Evolutionary conservation across 2,329 filamentous ascomycete species (phyloP).

Genomic region (Amylocarpus encephaloides): DNA sequence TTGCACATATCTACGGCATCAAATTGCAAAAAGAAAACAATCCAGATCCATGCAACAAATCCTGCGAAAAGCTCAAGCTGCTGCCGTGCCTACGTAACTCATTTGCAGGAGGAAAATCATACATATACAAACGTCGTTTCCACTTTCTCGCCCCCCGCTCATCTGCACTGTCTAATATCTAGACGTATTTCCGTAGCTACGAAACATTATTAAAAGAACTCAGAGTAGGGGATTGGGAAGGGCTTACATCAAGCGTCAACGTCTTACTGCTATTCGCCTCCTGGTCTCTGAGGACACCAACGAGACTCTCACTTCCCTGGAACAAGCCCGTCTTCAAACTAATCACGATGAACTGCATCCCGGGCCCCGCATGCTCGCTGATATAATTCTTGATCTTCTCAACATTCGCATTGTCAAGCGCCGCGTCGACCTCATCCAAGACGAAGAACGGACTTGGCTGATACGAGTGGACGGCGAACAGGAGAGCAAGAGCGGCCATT

Average conservation of each 20-base stretch:
- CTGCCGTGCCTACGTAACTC: too few species aligned
- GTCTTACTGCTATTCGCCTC: conserved; percentile 86
- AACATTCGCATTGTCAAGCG: conserved; percentile 96
- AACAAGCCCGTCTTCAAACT: conserved; percentile 92
- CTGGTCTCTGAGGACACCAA: conserved; percentile 94
- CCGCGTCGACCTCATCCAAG: conserved; percentile 94
- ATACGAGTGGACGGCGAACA: conserved; percentile 95
- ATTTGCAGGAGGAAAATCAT: too few species aligned
- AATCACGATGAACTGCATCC: conserved; percentile 99
- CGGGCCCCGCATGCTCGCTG: conserved; percentile 83
- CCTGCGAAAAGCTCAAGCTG: too few species aligned
- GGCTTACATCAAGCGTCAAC: conserved; percentile 88
- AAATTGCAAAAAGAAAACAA: too few species aligned
- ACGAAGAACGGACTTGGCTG: conserved; percentile 97
- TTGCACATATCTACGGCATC: too few species aligned
- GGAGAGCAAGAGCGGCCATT: conserved; percentile 90
- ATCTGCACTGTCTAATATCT: neutral
- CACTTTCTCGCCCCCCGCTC: neutral
- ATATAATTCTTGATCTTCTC: conserved; percentile 96
- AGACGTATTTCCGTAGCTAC: conserved; percentile 6
- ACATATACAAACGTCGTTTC: neutral
- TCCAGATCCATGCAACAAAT: too few species aligned
- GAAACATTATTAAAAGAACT: neutral
- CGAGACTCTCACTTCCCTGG: conserved; percentile 90
- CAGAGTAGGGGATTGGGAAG: neutral